These are phyloP conservation scores for Chlorencoelia australis DNA, from an alignment of 2,329 filamentous ascomycete species.

Conservation along the genomic window DNA sequence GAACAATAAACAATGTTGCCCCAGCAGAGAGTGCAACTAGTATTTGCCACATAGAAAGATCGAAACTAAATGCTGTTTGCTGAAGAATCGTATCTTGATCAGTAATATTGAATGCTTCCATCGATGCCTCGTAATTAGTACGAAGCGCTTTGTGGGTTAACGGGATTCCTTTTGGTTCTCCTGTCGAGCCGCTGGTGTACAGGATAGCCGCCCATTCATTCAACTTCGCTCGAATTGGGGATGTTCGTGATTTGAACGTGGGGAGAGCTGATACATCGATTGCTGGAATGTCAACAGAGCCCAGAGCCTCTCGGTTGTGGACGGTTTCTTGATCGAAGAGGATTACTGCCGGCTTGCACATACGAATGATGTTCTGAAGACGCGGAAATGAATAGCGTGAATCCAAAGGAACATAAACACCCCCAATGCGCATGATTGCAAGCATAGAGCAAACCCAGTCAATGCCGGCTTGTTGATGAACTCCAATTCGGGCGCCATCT, in stretches of 20 bases:
- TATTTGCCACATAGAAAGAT: slow-evolving; percentile 15
- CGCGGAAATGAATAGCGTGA: slow-evolving; percentile 19
- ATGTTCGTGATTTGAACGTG: too few relatives aligned
- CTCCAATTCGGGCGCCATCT: neutral
- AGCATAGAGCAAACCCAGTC: slow-evolving; percentile 26
- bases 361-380: slow-evolving; percentile 18
- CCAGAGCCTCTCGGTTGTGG: neutral
- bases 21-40: slow-evolving; percentile 11
- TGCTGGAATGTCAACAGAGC: neutral
- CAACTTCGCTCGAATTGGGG: too few relatives aligned
- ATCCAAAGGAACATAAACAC: slow-evolving; percentile 29
- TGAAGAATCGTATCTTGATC: slow-evolving; percentile 12
- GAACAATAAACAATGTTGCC: slow-evolving; percentile 12
- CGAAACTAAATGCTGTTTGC: slow-evolving; percentile 15
- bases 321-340: slow-evolving; percentile 23
- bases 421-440: slow-evolving; percentile 26
- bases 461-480: slow-evolving; percentile 10
- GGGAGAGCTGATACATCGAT: neutral
- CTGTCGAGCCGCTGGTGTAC: slow-evolving; percentile 58
- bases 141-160: slow-evolving; percentile 20
- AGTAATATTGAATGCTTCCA: slow-evolving; percentile 6
- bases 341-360: slow-evolving; percentile 24
- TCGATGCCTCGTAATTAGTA: slow-evolving; percentile 19
- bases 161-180: slow-evolving; percentile 33
- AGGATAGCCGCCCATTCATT: slow-evolving; percentile 22